Percentiles rank a stretch among this genome's conserved stretches.
These are phyloP conservation scores for Cryptococcus amylolentus DNA, from an alignment of 1,284 basidiomycete genomes.

Conservation along the genomic window DNA sequence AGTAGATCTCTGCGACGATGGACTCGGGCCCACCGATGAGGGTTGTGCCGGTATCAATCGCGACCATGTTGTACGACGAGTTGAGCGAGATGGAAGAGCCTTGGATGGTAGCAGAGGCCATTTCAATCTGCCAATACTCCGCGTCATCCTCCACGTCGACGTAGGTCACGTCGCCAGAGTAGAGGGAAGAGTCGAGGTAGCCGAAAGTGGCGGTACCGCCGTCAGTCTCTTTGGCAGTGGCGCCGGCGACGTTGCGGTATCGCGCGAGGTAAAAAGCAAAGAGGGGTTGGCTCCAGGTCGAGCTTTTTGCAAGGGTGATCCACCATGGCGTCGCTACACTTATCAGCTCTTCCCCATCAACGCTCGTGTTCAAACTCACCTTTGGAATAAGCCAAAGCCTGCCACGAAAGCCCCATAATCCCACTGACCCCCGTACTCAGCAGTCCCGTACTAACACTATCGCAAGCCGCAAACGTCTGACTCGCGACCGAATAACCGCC, in stretches of 20 bases:
- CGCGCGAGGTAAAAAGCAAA: slow-evolving; percentile 81
- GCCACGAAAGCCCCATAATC: slow-evolving; percentile 54
- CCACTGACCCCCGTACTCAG: slow-evolving; percentile 49
- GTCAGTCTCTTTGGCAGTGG: slow-evolving; percentile 55
- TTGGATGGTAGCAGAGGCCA: slow-evolving; percentile 47
- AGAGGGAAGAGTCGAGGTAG: slow-evolving; percentile 60
- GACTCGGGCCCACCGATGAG: slow-evolving; percentile 75
- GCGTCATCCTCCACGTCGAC: slow-evolving; percentile 54
- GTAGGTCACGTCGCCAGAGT: slow-evolving; percentile 75
- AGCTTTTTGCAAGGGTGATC: slow-evolving; percentile 60
- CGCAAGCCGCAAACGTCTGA: slow-evolving; percentile 60
- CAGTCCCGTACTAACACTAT: slow-evolving; percentile 43
- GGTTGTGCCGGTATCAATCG: slow-evolving; percentile 73
- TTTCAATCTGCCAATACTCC: slow-evolving; percentile 48
- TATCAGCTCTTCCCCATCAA: neutral
- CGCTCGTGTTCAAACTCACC: slow-evolving; percentile 16
- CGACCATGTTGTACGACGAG: slow-evolving; percentile 34
- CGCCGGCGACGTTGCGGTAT: slow-evolving; percentile 58
- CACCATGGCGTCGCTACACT: slow-evolving; percentile 52
- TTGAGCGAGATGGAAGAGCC: slow-evolving; percentile 48
- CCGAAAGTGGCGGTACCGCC: slow-evolving; percentile 74
- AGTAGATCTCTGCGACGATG: slow-evolving; percentile 65
- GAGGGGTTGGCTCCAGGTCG: slow-evolving; percentile 62
- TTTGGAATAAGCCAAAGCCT: slow-evolving; percentile 50
- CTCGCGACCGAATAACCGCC: slow-evolving; percentile 70